phyloP scores from a whole-genome alignment of 1,139 yeast genomes.

The Suhomyces kunorum region DNA sequence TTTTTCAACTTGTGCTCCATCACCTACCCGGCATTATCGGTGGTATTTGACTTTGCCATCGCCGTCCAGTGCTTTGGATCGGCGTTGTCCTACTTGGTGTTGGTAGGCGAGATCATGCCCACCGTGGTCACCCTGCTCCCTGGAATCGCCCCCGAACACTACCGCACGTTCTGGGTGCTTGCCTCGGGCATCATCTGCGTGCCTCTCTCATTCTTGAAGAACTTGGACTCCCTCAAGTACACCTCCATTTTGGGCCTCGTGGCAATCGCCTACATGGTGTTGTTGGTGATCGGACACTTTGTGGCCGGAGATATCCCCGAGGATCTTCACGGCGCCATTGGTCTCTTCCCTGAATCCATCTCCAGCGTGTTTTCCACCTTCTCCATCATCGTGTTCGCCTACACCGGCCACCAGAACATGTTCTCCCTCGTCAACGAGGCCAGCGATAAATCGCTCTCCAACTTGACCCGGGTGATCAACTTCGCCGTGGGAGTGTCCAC shows the following conservation, averaged over 20 bases:
- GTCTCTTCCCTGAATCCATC: conserved; percentile 56
- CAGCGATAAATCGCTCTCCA: conserved; percentile 51
- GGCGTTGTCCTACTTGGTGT: conserved; percentile 47
- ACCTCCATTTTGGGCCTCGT: conserved; percentile 44
- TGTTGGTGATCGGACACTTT: conserved; percentile 39
- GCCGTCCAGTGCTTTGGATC: conserved; percentile 74
- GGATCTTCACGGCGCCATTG: conserved; percentile 53
- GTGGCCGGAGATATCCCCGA: conserved; percentile 46
- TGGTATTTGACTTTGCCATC: conserved; percentile 83
- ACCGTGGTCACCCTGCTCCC: conserved; percentile 33
- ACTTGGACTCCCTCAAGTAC: conserved; percentile 48
- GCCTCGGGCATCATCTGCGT: conserved; percentile 37
- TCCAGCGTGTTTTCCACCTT: conserved; percentile 66
- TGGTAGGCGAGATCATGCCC: conserved; percentile 51
- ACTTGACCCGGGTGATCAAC: conserved; percentile 54
- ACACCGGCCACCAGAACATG: conserved; percentile 54
- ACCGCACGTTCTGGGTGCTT: conserved; percentile 41
- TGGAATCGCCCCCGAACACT: conserved; percentile 17
- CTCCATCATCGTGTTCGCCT: conserved; percentile 50
- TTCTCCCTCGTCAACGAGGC: conserved; percentile 54
- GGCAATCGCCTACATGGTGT: conserved; percentile 42
- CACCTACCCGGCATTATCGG: conserved; percentile 81
- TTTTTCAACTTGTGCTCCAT: conserved; percentile 82
- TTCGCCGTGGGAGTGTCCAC: conserved; percentile 50
- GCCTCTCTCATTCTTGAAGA: conserved; percentile 45